Evolutionary conservation across 2,329 filamentous ascomycete genomes (phyloP).

Genomic region (Hansfordia pulvinata): DNA sequence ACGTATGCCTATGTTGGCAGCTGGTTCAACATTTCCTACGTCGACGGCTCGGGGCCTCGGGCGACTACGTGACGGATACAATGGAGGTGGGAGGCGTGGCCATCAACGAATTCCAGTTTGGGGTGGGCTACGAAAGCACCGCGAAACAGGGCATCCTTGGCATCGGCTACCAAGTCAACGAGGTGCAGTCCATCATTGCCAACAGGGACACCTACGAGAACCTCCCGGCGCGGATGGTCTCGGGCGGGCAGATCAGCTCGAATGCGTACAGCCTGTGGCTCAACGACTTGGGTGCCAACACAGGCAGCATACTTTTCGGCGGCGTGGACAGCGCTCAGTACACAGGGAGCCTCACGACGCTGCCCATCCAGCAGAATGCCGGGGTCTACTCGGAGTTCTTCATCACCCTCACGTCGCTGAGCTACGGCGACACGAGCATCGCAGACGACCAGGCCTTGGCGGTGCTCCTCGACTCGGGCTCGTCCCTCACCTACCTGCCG

Average conservation of each 20-base stretch:
- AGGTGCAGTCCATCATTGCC: constrained; percentile 54
- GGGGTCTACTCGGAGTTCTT: constrained; percentile 48
- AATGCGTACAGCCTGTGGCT: constrained; percentile 65
- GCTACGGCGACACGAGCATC: constrained; percentile 26
- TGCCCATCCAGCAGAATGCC: constrained; percentile 47
- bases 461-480: constrained; percentile 60
- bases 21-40: constrained; percentile 79
- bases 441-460: constrained; percentile 37
- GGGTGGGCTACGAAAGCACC: constrained; percentile 52
- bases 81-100: constrained; percentile 42
- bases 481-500: constrained; percentile 54
- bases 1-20: constrained; percentile 62
- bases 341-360: constrained; percentile 44
- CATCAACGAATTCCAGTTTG: constrained; percentile 52
- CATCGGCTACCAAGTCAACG: constrained; percentile 70
- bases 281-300: constrained; percentile 53
- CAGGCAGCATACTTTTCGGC: constrained; percentile 60
- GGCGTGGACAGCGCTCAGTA: constrained; percentile 59
- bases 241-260: constrained; percentile 45
- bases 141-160: constrained; percentile 65
- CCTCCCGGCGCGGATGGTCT: constrained; percentile 50
- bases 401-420: constrained; percentile 52
- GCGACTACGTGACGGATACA: constrained; percentile 71
- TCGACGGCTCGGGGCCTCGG: constrained; percentile 63
- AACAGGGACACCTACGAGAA: constrained; percentile 48